A percentile compares a stretch with the other conserved stretches of the same genome.
phyloP scores from a whole-genome alignment of 139 green algal species.

The Micromonas pusilla region DNA sequence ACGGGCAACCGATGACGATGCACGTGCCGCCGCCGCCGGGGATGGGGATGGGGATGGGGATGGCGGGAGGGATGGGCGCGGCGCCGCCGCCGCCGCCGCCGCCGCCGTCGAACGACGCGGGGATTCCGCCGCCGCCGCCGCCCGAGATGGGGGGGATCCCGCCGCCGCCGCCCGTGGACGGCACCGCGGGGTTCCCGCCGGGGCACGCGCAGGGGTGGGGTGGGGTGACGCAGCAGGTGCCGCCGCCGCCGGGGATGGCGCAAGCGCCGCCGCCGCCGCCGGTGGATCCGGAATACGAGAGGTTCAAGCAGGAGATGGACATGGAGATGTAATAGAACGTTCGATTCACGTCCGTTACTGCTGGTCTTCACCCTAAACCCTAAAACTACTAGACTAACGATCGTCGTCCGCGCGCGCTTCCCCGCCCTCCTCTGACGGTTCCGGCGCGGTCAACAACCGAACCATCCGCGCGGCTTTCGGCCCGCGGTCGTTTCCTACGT shows the following conservation, averaged over 20 bases:
- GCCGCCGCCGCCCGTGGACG: not conserved
- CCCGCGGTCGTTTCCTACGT: constrained; percentile 22
- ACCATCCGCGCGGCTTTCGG: not conserved
- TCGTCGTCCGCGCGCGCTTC: not conserved
- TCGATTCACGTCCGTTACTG: too few species aligned
- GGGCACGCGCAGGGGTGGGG: too few species aligned
- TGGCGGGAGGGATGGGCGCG: too few species aligned
- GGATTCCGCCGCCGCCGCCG: not conserved
- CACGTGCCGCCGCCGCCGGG: too few species aligned
- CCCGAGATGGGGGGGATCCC: not conserved
- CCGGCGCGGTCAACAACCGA: not conserved
- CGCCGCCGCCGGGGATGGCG: not conserved
- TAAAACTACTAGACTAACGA: not conserved
- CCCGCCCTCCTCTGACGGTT: not conserved
- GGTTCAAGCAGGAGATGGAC: not conserved
- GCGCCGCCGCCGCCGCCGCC: constrained; percentile 4
- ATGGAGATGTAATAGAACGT: not conserved
- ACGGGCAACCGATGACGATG: too few species aligned
- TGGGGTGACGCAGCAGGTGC: not conserved
- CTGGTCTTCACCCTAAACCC: too few species aligned
- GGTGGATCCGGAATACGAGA: not conserved
- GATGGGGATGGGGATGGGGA: too few species aligned
- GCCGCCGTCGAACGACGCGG: not conserved
- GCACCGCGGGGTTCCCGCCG: not conserved
- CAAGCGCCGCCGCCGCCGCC: not conserved